Base-by-base conservation (phyloP, 768 basidiomycete genomes). In the Ramaria sp. region DNA sequence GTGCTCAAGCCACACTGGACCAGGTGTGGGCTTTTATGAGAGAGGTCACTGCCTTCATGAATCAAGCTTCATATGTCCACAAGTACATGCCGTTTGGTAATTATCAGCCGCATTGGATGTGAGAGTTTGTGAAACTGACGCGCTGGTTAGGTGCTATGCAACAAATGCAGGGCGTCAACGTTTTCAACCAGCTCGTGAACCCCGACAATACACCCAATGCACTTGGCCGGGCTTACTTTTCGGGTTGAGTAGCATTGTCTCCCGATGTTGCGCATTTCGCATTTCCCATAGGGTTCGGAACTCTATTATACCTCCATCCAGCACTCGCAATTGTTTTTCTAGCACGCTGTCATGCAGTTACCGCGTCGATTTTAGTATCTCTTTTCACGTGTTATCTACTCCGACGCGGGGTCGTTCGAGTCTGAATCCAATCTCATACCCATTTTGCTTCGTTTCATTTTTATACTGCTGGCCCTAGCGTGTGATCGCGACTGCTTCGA, bases 41-140 rank as follows among this genome's bases (percentile, higher is more conserved):
- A 16, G 66, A 61, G 6, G 69, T 74, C 25, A 58, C 41, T 9
- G 20, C 20, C 1, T 63, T 54, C 15, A 37, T 61, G 49, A 72
- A 84, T 41, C 58, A 52, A 18, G 70, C 73, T 1, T 9, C 54
- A 15, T 78, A 62, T 57, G 66, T 85, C 44, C 39, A 61, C 20
- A 66, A 63, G 1, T 75, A 78, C 61, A 77, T 72, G 60, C 75
- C 74, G 27, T 91, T 88, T 60, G 85, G 88, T 85, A 57, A 48
- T 78, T 69, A 6, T 32, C 16, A 13, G 24, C 30, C 34, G 38
- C 27, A 7, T 50, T n/a, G 37, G 32, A 5, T 18, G 6, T 28
- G 16, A 15, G 18, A 54, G 5, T 38, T n/a, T 13, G 34, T 32
- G 13, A 13, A 34, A 27, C n/a, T 24, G n/a, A 20, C 4, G 13